Evolutionary conservation across 2,329 filamentous ascomycete genomes (phyloP).

Genomic region (Fusarium euwallaceae): DNA sequence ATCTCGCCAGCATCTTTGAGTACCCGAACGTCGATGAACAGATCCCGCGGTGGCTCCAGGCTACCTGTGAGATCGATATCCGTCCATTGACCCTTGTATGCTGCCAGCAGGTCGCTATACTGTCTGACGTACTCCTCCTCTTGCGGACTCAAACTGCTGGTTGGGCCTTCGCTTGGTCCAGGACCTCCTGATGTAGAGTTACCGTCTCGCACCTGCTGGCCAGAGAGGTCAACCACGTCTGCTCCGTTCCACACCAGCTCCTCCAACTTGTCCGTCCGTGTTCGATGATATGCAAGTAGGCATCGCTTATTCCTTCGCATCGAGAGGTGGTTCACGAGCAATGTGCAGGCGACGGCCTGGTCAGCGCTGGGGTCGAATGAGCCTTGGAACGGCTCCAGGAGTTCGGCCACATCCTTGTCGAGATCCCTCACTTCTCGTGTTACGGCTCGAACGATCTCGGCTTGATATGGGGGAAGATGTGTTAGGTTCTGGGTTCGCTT

Average conservation of each 20-base stretch:
- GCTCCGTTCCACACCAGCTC: conserved; percentile 92
- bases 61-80: conserved; percentile 96
- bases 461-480: conserved; percentile 91
- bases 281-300: conserved; percentile 92
- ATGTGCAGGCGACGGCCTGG: conserved; percentile 85
- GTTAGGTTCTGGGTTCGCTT: conserved; percentile 91
- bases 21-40: conserved; percentile 97
- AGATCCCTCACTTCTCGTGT: conserved; percentile 94
- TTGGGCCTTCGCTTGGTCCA: conserved; percentile 63
- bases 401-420: conserved; percentile 83
- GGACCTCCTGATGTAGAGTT: conserved; percentile 45
- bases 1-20: conserved; percentile 98
- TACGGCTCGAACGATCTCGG: conserved; percentile 88
- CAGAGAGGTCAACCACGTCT: conserved; percentile 80
- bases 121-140: conserved; percentile 96
- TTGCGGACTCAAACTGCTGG: conserved; percentile 89
- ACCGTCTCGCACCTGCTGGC: conserved; percentile 65
- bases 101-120: conserved; percentile 92
- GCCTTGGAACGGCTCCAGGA: conserved; percentile 85
- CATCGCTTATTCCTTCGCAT: conserved; percentile 98
- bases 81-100: conserved; percentile 98
- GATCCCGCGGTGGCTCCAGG: conserved; percentile 90
- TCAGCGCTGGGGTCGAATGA: conserved; percentile 88
- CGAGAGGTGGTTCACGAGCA: conserved; percentile 93
- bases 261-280: conserved; percentile 90